These are phyloP conservation scores for Panaeolus papilionaceus DNA, from an alignment of 768 basidiomycete genomes.

Conservation along the genomic window DNA sequence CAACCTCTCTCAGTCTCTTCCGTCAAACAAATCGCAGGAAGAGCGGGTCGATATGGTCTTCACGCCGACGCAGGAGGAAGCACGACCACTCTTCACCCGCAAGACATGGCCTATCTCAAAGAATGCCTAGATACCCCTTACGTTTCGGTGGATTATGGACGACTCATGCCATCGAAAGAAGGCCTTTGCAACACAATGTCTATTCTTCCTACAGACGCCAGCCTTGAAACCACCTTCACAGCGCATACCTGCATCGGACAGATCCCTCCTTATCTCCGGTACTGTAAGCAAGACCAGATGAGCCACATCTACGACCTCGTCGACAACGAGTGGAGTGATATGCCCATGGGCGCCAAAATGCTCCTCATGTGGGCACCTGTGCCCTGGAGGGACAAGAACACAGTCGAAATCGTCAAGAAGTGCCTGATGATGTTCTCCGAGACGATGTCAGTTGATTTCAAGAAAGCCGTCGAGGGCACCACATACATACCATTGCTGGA, in stretches of 20 bases:
- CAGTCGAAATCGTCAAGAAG: constrained; percentile 37
- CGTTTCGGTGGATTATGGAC: constrained; percentile 46
- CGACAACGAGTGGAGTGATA: constrained; percentile 42
- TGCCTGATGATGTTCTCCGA: constrained; percentile 52
- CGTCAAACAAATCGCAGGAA: constrained; percentile 93
- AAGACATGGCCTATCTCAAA: constrained; percentile 67
- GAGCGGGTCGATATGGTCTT: constrained; percentile 89
- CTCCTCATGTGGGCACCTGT: constrained; percentile 59
- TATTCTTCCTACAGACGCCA: constrained; percentile 49
- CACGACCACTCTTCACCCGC: constrained; percentile 71
- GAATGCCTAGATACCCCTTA: constrained; percentile 59
- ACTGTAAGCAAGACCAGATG: constrained; percentile 27
- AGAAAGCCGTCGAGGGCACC: constrained; percentile 39
- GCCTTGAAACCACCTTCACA: constrained; percentile 51
- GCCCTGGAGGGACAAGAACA: constrained; percentile 51
- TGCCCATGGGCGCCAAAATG: constrained; percentile 45
- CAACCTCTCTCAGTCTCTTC: constrained; percentile 69
- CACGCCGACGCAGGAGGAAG: constrained; percentile 63
- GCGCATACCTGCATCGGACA: constrained; percentile 55
- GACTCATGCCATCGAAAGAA: not conserved
- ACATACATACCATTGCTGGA: constrained; percentile 49
- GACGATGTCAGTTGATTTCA: constrained; percentile 49
- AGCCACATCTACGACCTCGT: constrained; percentile 47
- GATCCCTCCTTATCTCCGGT: constrained; percentile 50
- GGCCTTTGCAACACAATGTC: constrained; percentile 31